These are phyloP conservation scores for Globisporangium spinosum DNA, from an alignment of 352 stramenopile genomes.

Conservation along the genomic window DNA sequence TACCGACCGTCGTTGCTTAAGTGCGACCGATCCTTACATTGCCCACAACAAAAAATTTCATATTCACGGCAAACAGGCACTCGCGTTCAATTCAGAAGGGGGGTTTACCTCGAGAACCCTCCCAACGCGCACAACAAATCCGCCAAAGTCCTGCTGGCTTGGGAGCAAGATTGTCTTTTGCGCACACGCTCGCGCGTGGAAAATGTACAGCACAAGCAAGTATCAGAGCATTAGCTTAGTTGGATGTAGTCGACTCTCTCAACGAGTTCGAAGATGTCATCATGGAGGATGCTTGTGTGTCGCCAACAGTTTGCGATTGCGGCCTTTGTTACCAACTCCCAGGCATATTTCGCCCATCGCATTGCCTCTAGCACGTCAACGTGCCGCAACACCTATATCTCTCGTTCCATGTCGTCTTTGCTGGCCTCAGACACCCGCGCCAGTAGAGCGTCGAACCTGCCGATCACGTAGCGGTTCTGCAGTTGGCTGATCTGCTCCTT, in stretches of 20 bases:
- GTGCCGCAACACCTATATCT: not conserved
- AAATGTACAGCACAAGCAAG: too few species aligned
- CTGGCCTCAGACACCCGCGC: not conserved
- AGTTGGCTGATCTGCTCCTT: not conserved
- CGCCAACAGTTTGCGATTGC: conserved; percentile 2
- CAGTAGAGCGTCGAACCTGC: not conserved
- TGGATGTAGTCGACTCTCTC: not conserved
- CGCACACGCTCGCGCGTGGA: too few species aligned
- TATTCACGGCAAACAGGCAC: not conserved
- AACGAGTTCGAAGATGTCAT: conserved; percentile 6
- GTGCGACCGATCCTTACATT: too few species aligned
- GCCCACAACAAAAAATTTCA: too few species aligned
- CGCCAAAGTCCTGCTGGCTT: conserved; percentile 2
- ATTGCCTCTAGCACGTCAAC: not conserved
- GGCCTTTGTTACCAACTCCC: not conserved
- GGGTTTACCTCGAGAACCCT: conserved; percentile 12
- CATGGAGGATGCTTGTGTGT: too few species aligned
- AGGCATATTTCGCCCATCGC: conserved; percentile 1
- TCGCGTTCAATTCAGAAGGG: conserved; percentile 3
- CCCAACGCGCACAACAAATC: conserved; percentile 5
- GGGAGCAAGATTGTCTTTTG: too few species aligned
- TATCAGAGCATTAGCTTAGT: too few species aligned
- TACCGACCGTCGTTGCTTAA: too few species aligned
- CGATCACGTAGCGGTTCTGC: not conserved
- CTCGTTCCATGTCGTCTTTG: not conserved